Base-by-base conservation (phyloP, 2,329 filamentous ascomycete genomes). In the Xylariaceae sp. region DNA sequence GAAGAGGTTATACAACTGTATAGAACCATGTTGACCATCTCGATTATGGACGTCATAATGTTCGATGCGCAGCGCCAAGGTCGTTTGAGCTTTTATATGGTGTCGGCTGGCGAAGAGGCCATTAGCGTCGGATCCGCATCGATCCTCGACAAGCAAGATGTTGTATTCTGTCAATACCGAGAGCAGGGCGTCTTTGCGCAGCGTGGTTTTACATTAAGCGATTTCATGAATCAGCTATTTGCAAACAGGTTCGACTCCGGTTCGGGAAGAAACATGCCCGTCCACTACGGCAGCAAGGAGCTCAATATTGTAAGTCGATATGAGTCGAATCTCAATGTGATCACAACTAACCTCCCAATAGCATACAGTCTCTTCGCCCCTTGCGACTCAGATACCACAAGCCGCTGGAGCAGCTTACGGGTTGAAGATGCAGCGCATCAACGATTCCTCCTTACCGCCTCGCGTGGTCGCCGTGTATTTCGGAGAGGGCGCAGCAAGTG, bases 151-250 rank as follows among this genome's bases (percentile, higher is more conserved):
- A 84, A 82, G n/a, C 83, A 88, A 55, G 94, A 99, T 73, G 90
- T 96, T 4, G 83, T 97, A 51, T 97, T 96, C 72, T 90, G 89
- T 61, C 94, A 99, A 73, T 99, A 99, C 72, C 85, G 94, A 64
- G 94, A 99, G 75, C 87, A 93, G 50, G 94, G 94, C 0, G 89
- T 97, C 4, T 94, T 96, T 72, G 84, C 89, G 65, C 89, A 97
- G 73, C 85, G 94, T 44, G 94, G 94, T 2, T 97, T 93, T 72
- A 89, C 85, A 0, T 80, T 95, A 51, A 85, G 87, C 52, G 86
- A 97, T 61, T 97, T 97, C 71, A 97, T 99, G 94, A 88, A 85
- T 67, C 94, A 99, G 73, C 77, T 99, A 7, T 97, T 97, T 76
- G 86, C 92, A 17, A 97, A 96, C 71, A 82, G 79, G 57, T 84